Base-by-base conservation (phyloP, 2,329 filamentous ascomycete genomes). In the Sphaerulina musiva region DNA sequence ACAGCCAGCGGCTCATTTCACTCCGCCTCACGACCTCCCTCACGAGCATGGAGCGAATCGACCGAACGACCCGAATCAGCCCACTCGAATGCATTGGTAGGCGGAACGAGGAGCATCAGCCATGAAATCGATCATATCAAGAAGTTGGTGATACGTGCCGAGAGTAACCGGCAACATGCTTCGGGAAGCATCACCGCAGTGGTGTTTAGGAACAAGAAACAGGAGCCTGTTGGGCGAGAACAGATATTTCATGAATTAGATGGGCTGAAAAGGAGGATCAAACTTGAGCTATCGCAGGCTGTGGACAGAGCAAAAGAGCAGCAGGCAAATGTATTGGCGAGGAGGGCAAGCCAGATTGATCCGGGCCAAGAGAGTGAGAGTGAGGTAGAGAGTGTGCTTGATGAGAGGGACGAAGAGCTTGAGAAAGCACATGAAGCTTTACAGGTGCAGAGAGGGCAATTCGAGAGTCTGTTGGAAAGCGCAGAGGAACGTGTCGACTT, bases 401-500 rank as follows among this genome's bases (percentile, higher is more conserved):
- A 68, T 42, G 64, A 67, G 54, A 54, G 62, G 29, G 66, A 68
- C 34, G 67, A 66, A 46, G 66, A 68, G 57, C 43, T 69, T 31
- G 62, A 66, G 47, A 59, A 55, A 31, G 53, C 65, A 17, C 57
- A 62, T 26, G 61, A 66, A 41, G 61, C 65, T 56, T 54, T 61
- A 41, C 62, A 59, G 43, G 61, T 59, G 51, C 61, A 58, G 43
- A 51, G 51, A 12, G 55, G 62, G 49, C 59, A 59, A 46, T 58
- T 63, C 52, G 60, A 64, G 54, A 62, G 65, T 54, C 64, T 66
- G 61, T 44, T 71, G n/a, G 68, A 68, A 53, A 59, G 59, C 23
- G 69, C 69, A 6, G 69, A 71, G 55, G 54, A 51, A 20, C 59
- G 65, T n/a, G 64, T 70, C 11, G 69, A 71, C 54, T 48, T 56